Base-by-base conservation (phyloP, 2,329 filamentous ascomycete genomes). In the Epichloe hybrida region DNA sequence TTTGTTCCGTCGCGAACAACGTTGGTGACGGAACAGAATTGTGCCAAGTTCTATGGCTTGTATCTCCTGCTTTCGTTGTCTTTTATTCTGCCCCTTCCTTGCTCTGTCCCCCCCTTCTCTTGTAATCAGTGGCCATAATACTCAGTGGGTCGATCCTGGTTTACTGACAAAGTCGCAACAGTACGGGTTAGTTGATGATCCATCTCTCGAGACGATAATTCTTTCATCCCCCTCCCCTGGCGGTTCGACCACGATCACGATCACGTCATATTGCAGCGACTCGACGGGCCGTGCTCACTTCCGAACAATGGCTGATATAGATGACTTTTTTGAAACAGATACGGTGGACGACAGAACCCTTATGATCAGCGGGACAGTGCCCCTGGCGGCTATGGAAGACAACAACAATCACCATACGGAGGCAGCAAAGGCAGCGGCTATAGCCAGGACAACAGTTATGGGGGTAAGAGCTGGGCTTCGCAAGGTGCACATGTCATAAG, bases 301-400 rank as follows among this genome's bases (percentile, higher is more conserved):
- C 13, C 7, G 3, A 15, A 36, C 5, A 23, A 37, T 37, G 12
- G 31, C 47, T 49, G 15, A 49, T 23, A 9, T 23, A 2, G 21
- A 36, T 21, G n/a, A 4, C 4, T 15, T 27, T 15, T 38, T 23
- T n/a, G 12, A 17, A 42, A 42, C 61, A 81, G 76, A 67, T 80
- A 81, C 69, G 72, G 74, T 55, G 70, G 69, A 51, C 67, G 67
- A 58, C 65, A 68, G 54, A 81, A 83, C 66, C 79, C 79, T 50
- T 83, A 77, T 59, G 78, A 80, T 60, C 70, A 82, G 61, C 70
- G 74, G 62, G 71, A 71, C 53, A 66, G 64, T 37, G 58, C 59
- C 46, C 58, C 60, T 47, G 62, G 62, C 49, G 67, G 66, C 45
- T 66, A 66, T 46, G 64, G 67, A 23, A 55, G 60, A 20, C 54